Evolutionary conservation across 805 yeast genomes (phyloP).

Genomic region (Cyberlindnera saturnus): DNA sequence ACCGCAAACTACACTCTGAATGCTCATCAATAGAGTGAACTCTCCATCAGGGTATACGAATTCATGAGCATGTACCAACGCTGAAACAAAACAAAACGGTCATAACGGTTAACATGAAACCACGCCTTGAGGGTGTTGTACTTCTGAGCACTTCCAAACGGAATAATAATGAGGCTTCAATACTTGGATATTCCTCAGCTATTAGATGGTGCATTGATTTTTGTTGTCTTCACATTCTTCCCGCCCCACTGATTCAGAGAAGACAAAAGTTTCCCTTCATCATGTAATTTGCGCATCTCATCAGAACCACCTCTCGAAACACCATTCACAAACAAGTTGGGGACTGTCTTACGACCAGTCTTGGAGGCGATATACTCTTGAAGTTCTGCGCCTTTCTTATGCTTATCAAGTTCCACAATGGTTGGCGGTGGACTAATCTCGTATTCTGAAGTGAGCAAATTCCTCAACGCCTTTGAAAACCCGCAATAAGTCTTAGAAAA

Average conservation of each 20-base stretch:
- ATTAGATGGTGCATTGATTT: constrained; percentile 54
- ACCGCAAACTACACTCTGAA: too few relatives aligned
- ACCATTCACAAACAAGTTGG: constrained; percentile 75
- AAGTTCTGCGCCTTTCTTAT: constrained; percentile 65
- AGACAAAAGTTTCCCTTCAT: constrained; percentile 45
- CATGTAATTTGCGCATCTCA: constrained; percentile 63
- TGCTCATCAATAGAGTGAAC: too few relatives aligned
- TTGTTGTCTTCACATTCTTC: constrained; percentile 41
- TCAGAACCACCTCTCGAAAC: constrained; percentile 84
- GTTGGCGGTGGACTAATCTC: constrained; percentile 65
- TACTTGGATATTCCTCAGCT: not conserved
- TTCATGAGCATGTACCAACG: too few relatives aligned
- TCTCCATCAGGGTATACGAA: too few relatives aligned
- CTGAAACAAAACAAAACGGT: too few relatives aligned
- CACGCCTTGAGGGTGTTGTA: too few relatives aligned
- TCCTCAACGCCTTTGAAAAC: constrained; percentile 65
- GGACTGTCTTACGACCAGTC: constrained; percentile 85
- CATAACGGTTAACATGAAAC: too few relatives aligned
- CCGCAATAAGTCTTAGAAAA: constrained; percentile 63
- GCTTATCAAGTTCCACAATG: constrained; percentile 79
- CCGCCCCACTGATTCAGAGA: constrained; percentile 60
- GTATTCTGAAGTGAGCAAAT: constrained; percentile 55
- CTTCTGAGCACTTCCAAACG: too few relatives aligned
- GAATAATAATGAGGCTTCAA: too few relatives aligned
- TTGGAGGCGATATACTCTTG: constrained; percentile 63